phyloP scores from a whole-genome alignment of 1,284 basidiomycete species.

The Afroboletus lepidellus region DNA sequence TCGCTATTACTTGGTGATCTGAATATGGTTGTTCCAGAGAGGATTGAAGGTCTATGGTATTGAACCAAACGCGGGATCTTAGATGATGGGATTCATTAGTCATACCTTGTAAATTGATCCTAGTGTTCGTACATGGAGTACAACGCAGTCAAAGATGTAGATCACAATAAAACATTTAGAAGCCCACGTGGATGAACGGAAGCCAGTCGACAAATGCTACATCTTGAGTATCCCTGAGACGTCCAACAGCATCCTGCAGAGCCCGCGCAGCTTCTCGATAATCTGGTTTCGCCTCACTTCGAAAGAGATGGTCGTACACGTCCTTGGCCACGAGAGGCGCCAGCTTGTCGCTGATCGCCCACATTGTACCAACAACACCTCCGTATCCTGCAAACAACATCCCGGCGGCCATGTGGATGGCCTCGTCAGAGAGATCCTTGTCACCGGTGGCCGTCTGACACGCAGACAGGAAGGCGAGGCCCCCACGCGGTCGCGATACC shows the following conservation, averaged over 20 bases:
- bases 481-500: slow-evolving; percentile 9
- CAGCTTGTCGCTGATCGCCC: slow-evolving; percentile 14
- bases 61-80: slow-evolving; percentile 34
- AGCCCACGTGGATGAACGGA: slow-evolving; percentile 13
- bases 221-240: neutral
- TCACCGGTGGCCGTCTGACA: neutral
- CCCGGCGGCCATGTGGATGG: slow-evolving; percentile 2
- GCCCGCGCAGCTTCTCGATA: neutral
- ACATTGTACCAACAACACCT: slow-evolving; percentile 13
- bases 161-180: neutral
- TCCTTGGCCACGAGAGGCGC: slow-evolving; percentile 11
- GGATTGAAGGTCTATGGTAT: slow-evolving; percentile 47
- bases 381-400: slow-evolving; percentile 14
- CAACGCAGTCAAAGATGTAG: neutral
- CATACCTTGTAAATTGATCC: neutral
- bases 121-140: neutral
- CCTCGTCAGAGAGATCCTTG: slow-evolving; percentile 3
- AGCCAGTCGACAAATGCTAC: slow-evolving; percentile 10
- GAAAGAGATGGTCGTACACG: slow-evolving; percentile 9
- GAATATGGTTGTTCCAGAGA: slow-evolving; percentile 32
- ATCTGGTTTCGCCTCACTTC: neutral
- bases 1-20: neutral
- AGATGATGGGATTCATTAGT: neutral
- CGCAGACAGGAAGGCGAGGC: slow-evolving; percentile 14
- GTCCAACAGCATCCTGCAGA: slow-evolving; percentile 8